Base-by-base conservation (phyloP, 768 basidiomycete genomes). In the Auriscalpium vulgare region DNA sequence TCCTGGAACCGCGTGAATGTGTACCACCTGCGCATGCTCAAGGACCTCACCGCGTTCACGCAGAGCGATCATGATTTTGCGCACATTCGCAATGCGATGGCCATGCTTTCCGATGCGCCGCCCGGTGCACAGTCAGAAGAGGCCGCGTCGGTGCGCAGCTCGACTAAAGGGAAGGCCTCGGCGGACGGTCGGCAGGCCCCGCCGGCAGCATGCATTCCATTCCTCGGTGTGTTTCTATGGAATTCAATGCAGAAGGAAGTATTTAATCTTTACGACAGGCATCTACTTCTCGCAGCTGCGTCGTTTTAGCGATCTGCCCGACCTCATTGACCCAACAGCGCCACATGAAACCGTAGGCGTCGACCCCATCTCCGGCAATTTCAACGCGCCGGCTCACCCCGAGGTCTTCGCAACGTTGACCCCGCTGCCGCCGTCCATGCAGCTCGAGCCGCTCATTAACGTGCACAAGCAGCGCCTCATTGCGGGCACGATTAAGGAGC, bases 401-500 rank as follows among this genome's bases (percentile, higher is more conserved):
- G 88, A 91, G 58, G 87, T 91, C 29, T 93, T 93, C 68, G 75
- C 82, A 1, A 75, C 83, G 11, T 77, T 93, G 7, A 77, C 83
- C 3, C 79, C 85, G 8, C 79, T 92, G 4, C 91, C 90, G 0
- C 66, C 81, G 1, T 79, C 80, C n/a, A 88, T 91, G 75, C 81
- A 85, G 58, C 78, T 93, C 34, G 89, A 92, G 63, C 89, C 91
- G 4, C 70, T 93, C 56, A 89, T 93, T 71, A 93, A 91, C 66
- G 85, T 93, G 7, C 88, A 92, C 69, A 92, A 93, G 69, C 91
- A 93, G 66, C 82, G 91, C 37, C 71, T 85, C 61, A 87, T 90
- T 52, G 88, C 91, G 10, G 80, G 79, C 14, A 84, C 89, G 44
- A 88, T 92, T 72, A 90, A 91, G 67, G 78, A 81, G 8, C 72